A percentile compares a stretch with the other conserved stretches of the same genome.
Evolutionary conservation across 2,329 filamentous ascomycete species (phyloP).

Genomic region (Seiridium unicorne): DNA sequence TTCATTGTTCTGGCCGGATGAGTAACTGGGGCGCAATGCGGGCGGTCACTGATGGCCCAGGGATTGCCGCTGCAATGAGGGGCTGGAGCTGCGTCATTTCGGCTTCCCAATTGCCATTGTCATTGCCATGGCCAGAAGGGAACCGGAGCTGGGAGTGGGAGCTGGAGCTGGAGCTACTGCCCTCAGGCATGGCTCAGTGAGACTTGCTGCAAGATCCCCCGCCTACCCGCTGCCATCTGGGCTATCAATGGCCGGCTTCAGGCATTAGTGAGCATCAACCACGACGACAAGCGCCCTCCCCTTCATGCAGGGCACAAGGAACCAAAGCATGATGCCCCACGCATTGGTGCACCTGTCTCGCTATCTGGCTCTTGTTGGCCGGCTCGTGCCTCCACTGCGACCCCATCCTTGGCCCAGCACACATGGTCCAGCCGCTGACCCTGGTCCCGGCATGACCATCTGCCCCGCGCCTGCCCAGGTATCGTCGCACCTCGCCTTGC

Average conservation of each 20-base stretch:
- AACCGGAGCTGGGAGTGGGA: no score
- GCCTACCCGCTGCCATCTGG: not conserved
- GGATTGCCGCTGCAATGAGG: not conserved
- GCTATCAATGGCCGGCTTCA: conserved; percentile 1
- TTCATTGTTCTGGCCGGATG: not conserved
- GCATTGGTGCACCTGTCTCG: not conserved
- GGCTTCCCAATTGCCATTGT: not conserved
- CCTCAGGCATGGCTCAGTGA: not conserved
- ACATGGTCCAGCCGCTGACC: not conserved
- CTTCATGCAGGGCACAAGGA: conserved; percentile 6
- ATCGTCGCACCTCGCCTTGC: conserved; percentile 1
- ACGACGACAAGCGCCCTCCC: not conserved
- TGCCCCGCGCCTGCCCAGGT: conserved; percentile 6
- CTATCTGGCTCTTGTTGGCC: not conserved
- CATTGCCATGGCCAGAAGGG: no score
- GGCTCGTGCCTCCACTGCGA: not conserved
- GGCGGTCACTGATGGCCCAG: not conserved
- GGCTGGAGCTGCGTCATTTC: not conserved
- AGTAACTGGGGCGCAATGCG: no score
- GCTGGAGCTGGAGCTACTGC: not conserved
- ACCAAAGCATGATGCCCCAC: not conserved
- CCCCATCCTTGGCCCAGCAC: conserved; percentile 1
- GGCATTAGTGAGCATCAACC: not conserved
- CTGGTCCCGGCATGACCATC: conserved; percentile 6
- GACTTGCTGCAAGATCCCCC: not conserved